These are phyloP conservation scores for Cutaneotrichosporon cyanovorans DNA, from an alignment of 1,284 basidiomycete genomes.

Conservation along the genomic window DNA sequence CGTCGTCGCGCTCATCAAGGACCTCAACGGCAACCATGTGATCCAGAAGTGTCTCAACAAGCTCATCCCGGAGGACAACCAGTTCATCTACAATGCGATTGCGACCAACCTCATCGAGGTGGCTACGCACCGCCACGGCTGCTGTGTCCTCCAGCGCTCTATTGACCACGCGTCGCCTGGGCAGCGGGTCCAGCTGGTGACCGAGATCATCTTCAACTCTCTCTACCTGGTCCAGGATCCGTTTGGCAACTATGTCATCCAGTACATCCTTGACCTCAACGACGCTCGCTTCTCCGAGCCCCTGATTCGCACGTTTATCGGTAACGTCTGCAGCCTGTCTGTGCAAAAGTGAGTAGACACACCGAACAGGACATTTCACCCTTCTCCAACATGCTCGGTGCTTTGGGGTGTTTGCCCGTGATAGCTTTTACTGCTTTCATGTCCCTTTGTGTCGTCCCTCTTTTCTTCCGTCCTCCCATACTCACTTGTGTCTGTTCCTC, in stretches of 20 bases:
- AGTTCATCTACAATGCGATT: conserved; percentile 99
- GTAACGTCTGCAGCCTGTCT: conserved; percentile 94
- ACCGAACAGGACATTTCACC: too few relatives aligned
- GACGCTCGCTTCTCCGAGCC: conserved; percentile 96
- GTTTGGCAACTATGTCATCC: conserved; percentile 58
- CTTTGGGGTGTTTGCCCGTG: too few relatives aligned
- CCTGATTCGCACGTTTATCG: conserved; percentile 93
- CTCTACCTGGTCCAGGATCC: conserved; percentile 97
- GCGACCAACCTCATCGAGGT: conserved; percentile 99
- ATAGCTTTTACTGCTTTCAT: too few relatives aligned
- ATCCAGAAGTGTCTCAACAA: conserved; percentile 99
- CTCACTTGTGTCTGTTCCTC: too few relatives aligned
- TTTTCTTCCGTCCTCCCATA: too few relatives aligned
- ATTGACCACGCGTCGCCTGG: conserved; percentile 86
- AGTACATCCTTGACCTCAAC: conserved; percentile 97
- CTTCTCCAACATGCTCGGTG: too few relatives aligned
- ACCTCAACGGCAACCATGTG: conserved; percentile 96
- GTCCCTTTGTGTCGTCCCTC: too few relatives aligned
- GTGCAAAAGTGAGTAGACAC: conserved; percentile 99
- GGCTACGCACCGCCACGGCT: conserved; percentile 97
- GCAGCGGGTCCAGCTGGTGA: conserved; percentile 92
- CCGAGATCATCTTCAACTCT: conserved; percentile 98
- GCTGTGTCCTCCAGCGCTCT: conserved; percentile 96
- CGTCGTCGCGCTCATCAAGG: conserved; percentile 99
- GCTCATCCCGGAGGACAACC: conserved; percentile 94